Evolutionary conservation across 768 basidiomycete species (phyloP), one percentile per base, ranked within the genome.

Genomic region (Russula dissimulans): DNA sequence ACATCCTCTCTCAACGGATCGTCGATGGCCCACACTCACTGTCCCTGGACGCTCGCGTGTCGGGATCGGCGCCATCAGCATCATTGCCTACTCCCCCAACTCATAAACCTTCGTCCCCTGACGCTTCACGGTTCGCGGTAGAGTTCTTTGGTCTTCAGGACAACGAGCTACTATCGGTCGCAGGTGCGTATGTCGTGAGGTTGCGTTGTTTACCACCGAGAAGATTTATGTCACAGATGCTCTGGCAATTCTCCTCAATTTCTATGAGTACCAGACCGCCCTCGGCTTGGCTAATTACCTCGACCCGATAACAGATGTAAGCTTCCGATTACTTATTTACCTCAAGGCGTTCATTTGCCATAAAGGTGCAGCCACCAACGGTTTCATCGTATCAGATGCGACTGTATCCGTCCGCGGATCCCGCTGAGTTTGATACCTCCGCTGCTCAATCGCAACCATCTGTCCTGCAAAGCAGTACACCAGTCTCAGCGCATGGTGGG

Each of bases 41-140:
- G 38, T 86, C 89, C 51, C 75, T 91, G 22, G 84, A 89, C 68
- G 84, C 86, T 45, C 81, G 89, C 57, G 82, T 91, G 66, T 83
- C 86, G 18, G 79, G 79, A 31, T 78, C 85, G 42, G 80, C 87
- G 3, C 86, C 89, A 26, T 84, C 87, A 15, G 79, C 86, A 47
- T 88, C 87, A 22, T 78, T 91, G 63, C 89, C 87, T 52, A 91
- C 88, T 6, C 89, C 89, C 38, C 89, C 89, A 26, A 84, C 87
- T 26, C 81, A 89, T 66, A 85, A 89, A 65, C 81, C 86, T 17
- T 76, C 81, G 41, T 87, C 85, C 41, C 86, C 87, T 52, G 85
- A 87, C 67, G 81, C 81, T 18, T 79, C 82, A 43, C 79, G 87
- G 60, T 82, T 83, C 67, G 85, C 81, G 9, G 74, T 89, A 46